Evolutionary conservation across 2,329 filamentous ascomycete genomes (phyloP), one percentile per base, ranked within the genome.

Genomic region (Fusarium acutatum): DNA sequence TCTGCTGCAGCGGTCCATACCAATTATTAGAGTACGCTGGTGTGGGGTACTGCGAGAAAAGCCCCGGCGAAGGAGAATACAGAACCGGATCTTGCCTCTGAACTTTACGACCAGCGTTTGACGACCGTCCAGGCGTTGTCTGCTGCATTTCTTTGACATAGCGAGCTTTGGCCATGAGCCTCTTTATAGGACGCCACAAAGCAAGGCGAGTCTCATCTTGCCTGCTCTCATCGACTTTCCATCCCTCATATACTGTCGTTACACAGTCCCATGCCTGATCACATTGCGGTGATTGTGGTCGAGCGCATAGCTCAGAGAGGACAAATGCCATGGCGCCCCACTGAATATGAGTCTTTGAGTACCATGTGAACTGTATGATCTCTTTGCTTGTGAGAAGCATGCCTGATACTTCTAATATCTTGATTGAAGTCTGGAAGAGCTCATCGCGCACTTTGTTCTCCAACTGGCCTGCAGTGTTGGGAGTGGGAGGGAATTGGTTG

Each of bases 51-150:
- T 54, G 50, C 1, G 50, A 40, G 15, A 38, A 40, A 18, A 54
- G 34, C 1, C 24, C 50, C 1, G 50, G 34, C 0, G 50, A 54
- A 6, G 50, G 50, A 34, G 53, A 44, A 18, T 44, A 57, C 0
- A 32, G 2, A 0, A 44, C 53, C 0, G 37, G 53, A 15, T 57
- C 37, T 5, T 22, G 2, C 2, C 38, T 44, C 7, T 44, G 28
- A 30, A 17, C 37, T 0, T 20, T 44, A 10, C 28, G 37, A 0
- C 22, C 22, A 0, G 28, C 9, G 3, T 32, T 20, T 0, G 37
- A 56, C 3, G 52, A 32, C 8, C 38, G 22, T 0, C 53, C 37
- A 0, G 53, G 53, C 0, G 28, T 44, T 0, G 53, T 57, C 2
- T 44, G 53, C 17, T 44, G 53, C 53, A 44, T 44, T 2, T 57